phyloP scores from a whole-genome alignment of 2,329 filamentous ascomycete genomes.

The Coniochaeta ligniaria region DNA sequence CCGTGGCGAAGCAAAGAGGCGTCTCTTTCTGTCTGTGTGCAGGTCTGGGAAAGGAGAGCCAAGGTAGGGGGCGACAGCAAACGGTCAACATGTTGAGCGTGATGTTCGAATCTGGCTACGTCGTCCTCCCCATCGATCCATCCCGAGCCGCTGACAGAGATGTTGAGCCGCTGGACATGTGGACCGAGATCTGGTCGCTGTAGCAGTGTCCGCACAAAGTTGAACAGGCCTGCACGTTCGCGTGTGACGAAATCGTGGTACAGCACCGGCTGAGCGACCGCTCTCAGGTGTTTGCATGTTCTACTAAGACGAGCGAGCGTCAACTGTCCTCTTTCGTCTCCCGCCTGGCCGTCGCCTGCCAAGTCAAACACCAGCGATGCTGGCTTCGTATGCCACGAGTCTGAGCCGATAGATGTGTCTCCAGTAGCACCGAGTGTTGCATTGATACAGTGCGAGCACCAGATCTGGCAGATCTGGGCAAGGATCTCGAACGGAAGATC shows the following conservation, averaged over 20 bases:
- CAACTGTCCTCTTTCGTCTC: not conserved
- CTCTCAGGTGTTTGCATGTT: not conserved
- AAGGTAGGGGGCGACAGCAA: not conserved
- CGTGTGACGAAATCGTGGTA: not conserved
- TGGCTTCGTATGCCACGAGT: not conserved
- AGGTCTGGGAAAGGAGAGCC: not conserved
- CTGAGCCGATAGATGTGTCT: not conserved
- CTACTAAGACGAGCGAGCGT: not conserved
- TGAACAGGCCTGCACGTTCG: not conserved
- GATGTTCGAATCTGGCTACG: not conserved
- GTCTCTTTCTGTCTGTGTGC: not conserved
- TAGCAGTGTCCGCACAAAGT: not conserved
- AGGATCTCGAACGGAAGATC: not conserved
- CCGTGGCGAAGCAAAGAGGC: not conserved
- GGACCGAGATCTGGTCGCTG: not conserved
- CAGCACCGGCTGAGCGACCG: not conserved
- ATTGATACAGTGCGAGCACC: not conserved
- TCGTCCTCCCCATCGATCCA: not conserved
- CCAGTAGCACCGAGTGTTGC: not conserved
- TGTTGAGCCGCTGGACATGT: not conserved
- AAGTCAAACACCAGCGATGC: not conserved
- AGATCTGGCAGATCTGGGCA: not conserved
- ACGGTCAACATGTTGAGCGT: not conserved
- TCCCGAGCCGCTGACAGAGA: not conserved
- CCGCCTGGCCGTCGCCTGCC: not conserved